A percentile compares a stretch with the other conserved stretches of the same genome.
Evolutionary conservation across 2,329 filamentous ascomycete genomes (phyloP).

Genomic region (Paracamarosporium sp.): DNA sequence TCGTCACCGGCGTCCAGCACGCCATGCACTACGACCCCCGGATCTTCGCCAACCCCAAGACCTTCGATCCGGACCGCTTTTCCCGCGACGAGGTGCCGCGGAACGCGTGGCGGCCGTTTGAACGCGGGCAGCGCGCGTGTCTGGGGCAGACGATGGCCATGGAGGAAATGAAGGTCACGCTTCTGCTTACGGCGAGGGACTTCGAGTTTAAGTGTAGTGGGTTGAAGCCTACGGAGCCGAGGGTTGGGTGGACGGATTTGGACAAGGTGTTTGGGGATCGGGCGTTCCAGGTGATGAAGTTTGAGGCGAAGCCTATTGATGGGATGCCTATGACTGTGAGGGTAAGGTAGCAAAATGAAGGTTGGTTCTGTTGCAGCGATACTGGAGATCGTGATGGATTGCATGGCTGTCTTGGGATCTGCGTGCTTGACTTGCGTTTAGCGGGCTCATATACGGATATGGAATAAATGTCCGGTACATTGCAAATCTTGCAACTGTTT

Average conservation of each 20-base stretch:
- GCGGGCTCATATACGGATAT: no score
- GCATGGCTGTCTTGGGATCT: no score
- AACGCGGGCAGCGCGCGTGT: slow-evolving; percentile 62
- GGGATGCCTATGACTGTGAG: slow-evolving; percentile 40
- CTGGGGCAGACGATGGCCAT: slow-evolving; percentile 64
- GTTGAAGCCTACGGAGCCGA: slow-evolving; percentile 33
- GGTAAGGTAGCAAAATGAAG: neutral
- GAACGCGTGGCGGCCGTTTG: slow-evolving; percentile 63
- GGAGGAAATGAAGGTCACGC: slow-evolving; percentile 58
- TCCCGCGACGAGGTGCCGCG: slow-evolving; percentile 50
- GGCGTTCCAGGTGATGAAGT: slow-evolving; percentile 38
- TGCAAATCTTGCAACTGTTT: no score
- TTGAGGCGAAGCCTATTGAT: slow-evolving; percentile 40
- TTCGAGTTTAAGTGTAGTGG: slow-evolving; percentile 54
- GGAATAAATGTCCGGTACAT: no score
- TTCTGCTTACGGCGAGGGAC: slow-evolving; percentile 58
- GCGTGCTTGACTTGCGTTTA: no score
- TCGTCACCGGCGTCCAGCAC: slow-evolving; percentile 50
- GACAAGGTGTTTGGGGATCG: slow-evolving; percentile 38
- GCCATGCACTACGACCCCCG: slow-evolving; percentile 42
- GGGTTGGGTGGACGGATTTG: slow-evolving; percentile 33
- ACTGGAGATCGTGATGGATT: no score
- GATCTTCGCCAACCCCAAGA: slow-evolving; percentile 31
- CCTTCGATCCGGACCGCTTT: slow-evolving; percentile 45
- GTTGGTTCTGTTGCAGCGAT: no score